Base-by-base conservation (phyloP, 352 stramenopile genomes). In the Pythium monospermum region DNA sequence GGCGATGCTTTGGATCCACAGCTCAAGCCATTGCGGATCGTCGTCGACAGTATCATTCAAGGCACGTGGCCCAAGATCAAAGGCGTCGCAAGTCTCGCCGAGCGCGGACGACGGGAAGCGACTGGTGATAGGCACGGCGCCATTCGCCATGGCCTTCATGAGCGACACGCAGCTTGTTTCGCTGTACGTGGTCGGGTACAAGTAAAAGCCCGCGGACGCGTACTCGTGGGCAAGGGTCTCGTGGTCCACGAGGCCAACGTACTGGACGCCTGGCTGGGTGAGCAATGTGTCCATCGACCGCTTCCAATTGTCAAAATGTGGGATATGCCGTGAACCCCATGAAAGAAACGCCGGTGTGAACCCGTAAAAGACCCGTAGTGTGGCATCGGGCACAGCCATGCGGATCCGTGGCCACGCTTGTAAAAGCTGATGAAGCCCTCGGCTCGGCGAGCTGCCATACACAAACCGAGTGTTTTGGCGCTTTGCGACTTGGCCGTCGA, bases 161-260 rank as follows among this genome's bases (percentile, higher is more conserved):
- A 96, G 64, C 5, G 91, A 90, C 19, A 97, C 84, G 43, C 88
- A 97, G 30, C 90, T 96, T 27, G 90, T 97, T 59, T 98, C 90
- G 13, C 71, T 69, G 50, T 83, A 97, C 12, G 69, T 74, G 2
- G 89, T 97, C 30, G 90, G 91, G 52, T 96, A 97, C 32, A 97
- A 59, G 36, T 91, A 88, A 46, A 98, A 97, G 0, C 88, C 87
- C 2, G 81, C 83, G 7, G 61, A 45, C 0, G 82, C 76, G 49
- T 90, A 94, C 19, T 70, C 86, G 3, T 45, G 31, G 0, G 82
- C 77, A 5, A 96, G 70, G 26, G 77, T 76, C 10, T 60, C 39
- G 55, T 97, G 87, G 41, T 86, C 59, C 2, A 96, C 87, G 22
- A 96, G 79, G 13, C 87, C 84, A 19, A 78, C 55, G 32, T 94